Evolutionary conservation across 495 filamentous ascomycete species (phyloP), one percentile per base, ranked within the genome.

Genomic region (Neurospora tetrasperma): DNA sequence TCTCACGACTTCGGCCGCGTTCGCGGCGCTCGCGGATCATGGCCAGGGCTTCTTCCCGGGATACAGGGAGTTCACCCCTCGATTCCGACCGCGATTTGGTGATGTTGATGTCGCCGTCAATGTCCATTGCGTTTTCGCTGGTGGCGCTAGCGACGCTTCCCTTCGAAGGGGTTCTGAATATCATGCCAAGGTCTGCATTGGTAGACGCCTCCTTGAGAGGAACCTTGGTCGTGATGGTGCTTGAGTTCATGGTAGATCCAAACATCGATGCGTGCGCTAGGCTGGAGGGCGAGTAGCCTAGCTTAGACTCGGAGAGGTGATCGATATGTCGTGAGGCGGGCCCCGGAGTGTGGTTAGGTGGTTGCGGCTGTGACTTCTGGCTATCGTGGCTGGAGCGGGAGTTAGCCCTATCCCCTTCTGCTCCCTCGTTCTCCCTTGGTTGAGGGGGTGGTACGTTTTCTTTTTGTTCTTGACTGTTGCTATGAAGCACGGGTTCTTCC

Each of bases 31-130:
- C 85, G 54, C 83, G 78, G 70, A 89, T 89, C 81, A 85, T 82
- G 23, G 83, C 86, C 5, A 89, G 80, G n/a, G 86, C 86, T 78
- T 89, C 79, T 78, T 89, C 87, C 70, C 87, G 80, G 41, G 85
- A 84, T 16, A 66, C 54, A 1, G 54, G 54, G 12, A 66, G 27
- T 18, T 66, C 54, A 1, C 54, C 27, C 14, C 31, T 14, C 14
- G 54, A 62, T 62, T 62, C 12, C 5, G 54, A 62, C 11, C 54
- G 54, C 1, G 54, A 1, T 18, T 66, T 86, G 72, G 77, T 85
- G 23, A 80, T 76, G 78, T 85, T 84, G 71, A 86, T 86, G n/a
- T 66, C 48, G 11, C 70, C 73, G 20, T 69, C 62, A 11, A 80
- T 76, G 78, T 86, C 84, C 71, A 86, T 86, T 9, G 46, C 54